Conservation (phyloP, 148 eudicot genomes). For the Beta vulgaris region DNA sequence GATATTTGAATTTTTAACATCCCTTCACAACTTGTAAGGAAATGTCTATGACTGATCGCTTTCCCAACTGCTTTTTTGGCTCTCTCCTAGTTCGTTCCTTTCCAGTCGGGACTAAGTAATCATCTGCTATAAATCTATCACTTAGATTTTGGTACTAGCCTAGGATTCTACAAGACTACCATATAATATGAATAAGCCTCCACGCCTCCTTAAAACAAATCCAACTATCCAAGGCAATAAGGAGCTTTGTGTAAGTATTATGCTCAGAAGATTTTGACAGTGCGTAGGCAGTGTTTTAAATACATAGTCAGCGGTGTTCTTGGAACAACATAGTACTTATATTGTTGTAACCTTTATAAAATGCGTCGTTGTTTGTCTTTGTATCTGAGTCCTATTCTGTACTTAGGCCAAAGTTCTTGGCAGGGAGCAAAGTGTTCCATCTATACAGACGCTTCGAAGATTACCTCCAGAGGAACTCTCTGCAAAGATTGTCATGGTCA, state of each 20-base stretch:
- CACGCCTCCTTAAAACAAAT: not conserved
- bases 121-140: not conserved
- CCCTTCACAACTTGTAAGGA: not conserved
- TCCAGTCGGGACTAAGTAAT: not conserved
- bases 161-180: not conserved
- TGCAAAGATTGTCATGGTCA: slow-evolving; percentile 65
- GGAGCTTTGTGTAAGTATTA: not conserved
- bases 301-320: not conserved
- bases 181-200: no score
- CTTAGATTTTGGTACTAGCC: not conserved
- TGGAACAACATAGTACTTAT: not conserved
- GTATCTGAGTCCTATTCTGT: slow-evolving; percentile 12
- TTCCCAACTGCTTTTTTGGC: not conserved
- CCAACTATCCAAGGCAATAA: not conserved
- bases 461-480: slow-evolving; percentile 58
- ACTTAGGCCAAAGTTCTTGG: slow-evolving; percentile 35
- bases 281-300: not conserved
- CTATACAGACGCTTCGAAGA: slow-evolving; percentile 58
- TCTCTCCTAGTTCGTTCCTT: not conserved
- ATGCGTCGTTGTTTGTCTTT: not conserved
- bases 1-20: not conserved
- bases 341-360: not conserved
- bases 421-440: slow-evolving; percentile 44
- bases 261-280: not conserved
- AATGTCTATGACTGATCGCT: not conserved